These are phyloP conservation scores for Actinidia chinensis DNA, from an alignment of 179 eudicot species.

Conservation along the genomic window DNA sequence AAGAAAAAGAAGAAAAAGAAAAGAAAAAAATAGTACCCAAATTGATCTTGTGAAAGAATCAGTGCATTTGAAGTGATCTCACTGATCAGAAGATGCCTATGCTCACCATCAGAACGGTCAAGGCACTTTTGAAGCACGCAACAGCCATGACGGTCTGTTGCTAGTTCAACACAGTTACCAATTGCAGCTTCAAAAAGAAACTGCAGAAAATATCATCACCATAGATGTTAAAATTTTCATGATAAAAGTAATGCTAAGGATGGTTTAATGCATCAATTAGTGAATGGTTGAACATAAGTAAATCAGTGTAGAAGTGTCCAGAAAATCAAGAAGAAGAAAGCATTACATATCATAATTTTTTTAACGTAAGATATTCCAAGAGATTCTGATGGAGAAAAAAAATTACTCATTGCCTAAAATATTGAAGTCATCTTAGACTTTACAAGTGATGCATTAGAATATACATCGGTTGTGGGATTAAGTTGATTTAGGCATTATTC, in stretches of 20 bases:
- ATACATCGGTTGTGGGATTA: no score
- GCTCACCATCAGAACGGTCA: slow-evolving; percentile 31
- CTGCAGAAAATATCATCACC: slow-evolving; percentile 22
- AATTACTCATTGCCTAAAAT: no score
- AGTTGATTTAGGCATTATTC: no score
- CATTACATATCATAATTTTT: no score
- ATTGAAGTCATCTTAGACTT: no score
- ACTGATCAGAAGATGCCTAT: slow-evolving; percentile 27
- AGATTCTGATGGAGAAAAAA: no score
- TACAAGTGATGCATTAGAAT: no score
- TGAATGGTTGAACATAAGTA: not conserved
- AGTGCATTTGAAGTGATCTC: slow-evolving; percentile 41
- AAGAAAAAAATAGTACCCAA: slow-evolving; percentile 23
- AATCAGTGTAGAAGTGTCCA: slow-evolving; percentile 4
- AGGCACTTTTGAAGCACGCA: slow-evolving; percentile 46
- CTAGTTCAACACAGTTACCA: slow-evolving; percentile 37
- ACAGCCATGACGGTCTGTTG: slow-evolving; percentile 45
- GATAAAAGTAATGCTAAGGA: not conserved
- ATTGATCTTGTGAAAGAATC: slow-evolving; percentile 43
- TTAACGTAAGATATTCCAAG: no score
- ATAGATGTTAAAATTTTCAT: not conserved
- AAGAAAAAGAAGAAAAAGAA: not conserved
- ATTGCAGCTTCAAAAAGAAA: slow-evolving; percentile 45
- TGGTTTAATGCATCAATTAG: not conserved
- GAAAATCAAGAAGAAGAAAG: no score